phyloP scores from a whole-genome alignment of 306 rosid genomes.

The Ceratonia siliqua region DNA sequence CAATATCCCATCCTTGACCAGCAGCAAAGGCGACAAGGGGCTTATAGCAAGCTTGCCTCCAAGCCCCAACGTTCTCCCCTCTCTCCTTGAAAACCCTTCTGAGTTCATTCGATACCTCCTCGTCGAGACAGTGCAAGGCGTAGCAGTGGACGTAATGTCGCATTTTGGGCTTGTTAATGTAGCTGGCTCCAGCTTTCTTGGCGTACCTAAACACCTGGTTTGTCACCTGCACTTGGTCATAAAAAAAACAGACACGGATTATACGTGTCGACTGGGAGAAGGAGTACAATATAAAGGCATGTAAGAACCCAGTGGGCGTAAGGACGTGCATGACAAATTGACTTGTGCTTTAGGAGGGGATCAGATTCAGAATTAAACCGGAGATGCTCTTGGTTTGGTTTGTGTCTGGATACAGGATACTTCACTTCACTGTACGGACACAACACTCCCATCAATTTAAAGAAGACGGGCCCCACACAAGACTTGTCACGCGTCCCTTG shows the following conservation, averaged over 20 bases:
- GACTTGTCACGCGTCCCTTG: too few species aligned
- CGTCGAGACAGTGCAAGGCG: slow-evolving; percentile 86
- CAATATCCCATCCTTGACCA: slow-evolving; percentile 89
- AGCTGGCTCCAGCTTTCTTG: slow-evolving; percentile 85
- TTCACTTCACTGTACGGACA: too few species aligned
- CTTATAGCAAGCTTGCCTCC: slow-evolving; percentile 88
- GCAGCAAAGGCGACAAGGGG: slow-evolving; percentile 80
- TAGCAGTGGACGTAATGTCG: slow-evolving; percentile 95
- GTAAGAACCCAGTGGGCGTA: slow-evolving; percentile 26
- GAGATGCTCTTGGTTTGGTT: too few species aligned
- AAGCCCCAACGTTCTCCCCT: slow-evolving; percentile 87
- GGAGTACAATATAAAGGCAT: too few species aligned
- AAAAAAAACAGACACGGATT: too few species aligned
- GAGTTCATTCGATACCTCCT: slow-evolving; percentile 67
- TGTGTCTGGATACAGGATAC: too few species aligned
- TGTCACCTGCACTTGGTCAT: slow-evolving; percentile 79
- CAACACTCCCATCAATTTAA: too few species aligned
- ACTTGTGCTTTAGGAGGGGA: slow-evolving; percentile 24
- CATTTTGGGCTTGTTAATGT: slow-evolving; percentile 98
- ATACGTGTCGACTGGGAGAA: too few species aligned
- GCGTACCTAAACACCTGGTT: slow-evolving; percentile 90
- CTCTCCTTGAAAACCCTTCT: slow-evolving; percentile 70
- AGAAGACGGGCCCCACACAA: too few species aligned
- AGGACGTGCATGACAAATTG: slow-evolving; percentile 27
- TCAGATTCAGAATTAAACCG: too few species aligned